Base-by-base conservation (phyloP, 306 rosid species). In the Canavalia gladiata region DNA sequence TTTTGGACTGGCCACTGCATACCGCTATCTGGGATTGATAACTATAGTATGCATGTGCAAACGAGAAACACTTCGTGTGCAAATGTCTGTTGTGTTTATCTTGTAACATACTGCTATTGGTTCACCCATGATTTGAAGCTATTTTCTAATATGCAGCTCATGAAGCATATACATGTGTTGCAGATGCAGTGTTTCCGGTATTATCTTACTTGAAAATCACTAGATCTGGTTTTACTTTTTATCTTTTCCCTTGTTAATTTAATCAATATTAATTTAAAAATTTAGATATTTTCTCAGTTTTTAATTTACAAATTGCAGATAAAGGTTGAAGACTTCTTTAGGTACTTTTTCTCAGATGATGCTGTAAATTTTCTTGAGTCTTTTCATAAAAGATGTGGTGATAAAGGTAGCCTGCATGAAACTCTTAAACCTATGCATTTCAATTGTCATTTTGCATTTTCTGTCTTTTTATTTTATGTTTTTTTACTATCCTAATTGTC, bases 171-270 rank as follows among this genome's bases (percentile, higher is more conserved):
- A 89, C 97, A 65, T 84, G 83, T 82, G 97, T 96, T 81, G 93
- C 94, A 63, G 98, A 93, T 78, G 77, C 97, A n/a, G 85, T 72
- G 86, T 90, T 96, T 89, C 94, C 85, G 92, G 99, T 96, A 93
- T 72, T 82, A 65, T 78, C 64, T 80, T 85, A 8, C 57, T 72
- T 43, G 49, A 51, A 47, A 77, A 81, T 82, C 42, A 39, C 74
- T 67, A 8, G 37, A 67, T 74, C 77, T 68, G 12, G 2, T 67
- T 57, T 66, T 55, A 10, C 37, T 18, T 66, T 80, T 74, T 7
- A 71, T 13, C 50, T 56, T 75, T 62, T 72, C 2, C 62, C 13
- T 34, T 81, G 47, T 72, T 47, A 60, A 25, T 49, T 80, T 57
- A 30, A 13, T 75, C 11, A 64, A 35, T 29, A 33, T 74, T 65